These are phyloP conservation scores for Trichoderma sp. DNA, from an alignment of 2,329 filamentous ascomycete genomes.

Conservation along the genomic window DNA sequence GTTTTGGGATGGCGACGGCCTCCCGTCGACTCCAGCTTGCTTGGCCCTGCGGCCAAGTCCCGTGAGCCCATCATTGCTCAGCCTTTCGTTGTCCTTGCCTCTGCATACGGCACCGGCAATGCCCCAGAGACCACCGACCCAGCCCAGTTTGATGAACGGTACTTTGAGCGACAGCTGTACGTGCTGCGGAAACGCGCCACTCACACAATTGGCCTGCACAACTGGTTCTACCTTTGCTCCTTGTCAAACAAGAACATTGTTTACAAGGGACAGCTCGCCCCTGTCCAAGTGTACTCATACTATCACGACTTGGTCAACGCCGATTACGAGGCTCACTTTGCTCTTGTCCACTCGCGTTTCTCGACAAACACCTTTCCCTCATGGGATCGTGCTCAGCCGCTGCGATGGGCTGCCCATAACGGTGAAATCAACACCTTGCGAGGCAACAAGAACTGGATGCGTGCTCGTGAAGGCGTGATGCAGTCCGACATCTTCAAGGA, in stretches of 20 bases:
- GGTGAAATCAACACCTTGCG: conserved; percentile 97
- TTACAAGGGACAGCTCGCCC: conserved; percentile 95
- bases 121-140: conserved; percentile 78
- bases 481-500: conserved; percentile 91
- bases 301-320: conserved; percentile 97
- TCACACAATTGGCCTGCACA: conserved; percentile 91
- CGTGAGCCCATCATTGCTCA: conserved; percentile 94
- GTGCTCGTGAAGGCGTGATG: conserved; percentile 92
- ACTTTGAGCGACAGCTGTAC: conserved; percentile 92
- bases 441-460: conserved; percentile 99
- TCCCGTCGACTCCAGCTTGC: conserved; percentile 87
- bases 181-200: conserved; percentile 93
- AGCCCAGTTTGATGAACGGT: conserved; percentile 78
- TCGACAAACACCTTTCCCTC: conserved; percentile 98
- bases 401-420: conserved; percentile 97
- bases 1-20: conserved; percentile 97
- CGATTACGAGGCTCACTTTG: conserved; percentile 96
- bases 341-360: conserved; percentile 94
- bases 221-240: conserved; percentile 99
- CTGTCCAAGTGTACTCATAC: conserved; percentile 95
- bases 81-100: conserved; percentile 88
- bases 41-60: conserved; percentile 90
- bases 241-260: conserved; percentile 98
- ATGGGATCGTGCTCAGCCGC: conserved; percentile 94
- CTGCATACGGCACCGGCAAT: conserved; percentile 80